phyloP scores from a whole-genome alignment of 495 filamentous ascomycete genomes.

The Penicillium lagena region DNA sequence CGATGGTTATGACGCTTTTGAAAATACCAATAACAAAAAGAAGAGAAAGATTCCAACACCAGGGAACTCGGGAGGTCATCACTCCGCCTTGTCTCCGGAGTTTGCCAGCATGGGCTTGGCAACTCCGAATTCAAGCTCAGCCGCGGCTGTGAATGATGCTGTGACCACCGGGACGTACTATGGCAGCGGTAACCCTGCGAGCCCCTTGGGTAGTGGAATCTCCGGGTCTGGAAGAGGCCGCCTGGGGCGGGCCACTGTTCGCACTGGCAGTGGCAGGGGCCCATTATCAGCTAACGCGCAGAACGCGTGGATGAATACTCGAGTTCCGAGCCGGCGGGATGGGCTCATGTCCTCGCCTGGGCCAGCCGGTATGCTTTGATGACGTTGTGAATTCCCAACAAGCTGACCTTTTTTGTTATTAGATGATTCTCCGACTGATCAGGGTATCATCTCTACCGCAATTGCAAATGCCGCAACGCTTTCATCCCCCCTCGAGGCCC shows the following conservation, averaged over 20 bases:
- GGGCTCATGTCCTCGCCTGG: constrained; percentile 32
- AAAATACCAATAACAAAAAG: constrained; percentile 99
- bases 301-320: constrained; percentile 28
- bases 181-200: constrained; percentile 45
- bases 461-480: constrained; percentile 80
- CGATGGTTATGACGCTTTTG: constrained; percentile 94
- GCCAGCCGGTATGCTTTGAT: constrained; percentile 24
- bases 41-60: constrained; percentile 95
- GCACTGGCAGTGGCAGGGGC: constrained; percentile 52
- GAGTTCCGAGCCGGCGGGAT: constrained; percentile 31
- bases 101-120: constrained; percentile 57
- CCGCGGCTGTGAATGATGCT: constrained; percentile 36
- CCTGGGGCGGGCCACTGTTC: constrained; percentile 53
- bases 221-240: constrained; percentile 77
- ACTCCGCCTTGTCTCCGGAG: constrained; percentile 54
- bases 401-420: constrained; percentile 5
- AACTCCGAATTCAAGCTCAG: constrained; percentile 15
- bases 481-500: constrained; percentile 53
- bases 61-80: constrained; percentile 59
- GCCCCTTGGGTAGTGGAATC: constrained; percentile 51
- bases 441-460: constrained; percentile 83
- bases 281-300: constrained; percentile 48
- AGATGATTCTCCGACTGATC: constrained; percentile 40
- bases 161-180: constrained; percentile 50
- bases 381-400: too few relatives aligned